Evolutionary conservation across 140 eudicot genomes (phyloP).

Genomic region (Senecio squalidus): DNA sequence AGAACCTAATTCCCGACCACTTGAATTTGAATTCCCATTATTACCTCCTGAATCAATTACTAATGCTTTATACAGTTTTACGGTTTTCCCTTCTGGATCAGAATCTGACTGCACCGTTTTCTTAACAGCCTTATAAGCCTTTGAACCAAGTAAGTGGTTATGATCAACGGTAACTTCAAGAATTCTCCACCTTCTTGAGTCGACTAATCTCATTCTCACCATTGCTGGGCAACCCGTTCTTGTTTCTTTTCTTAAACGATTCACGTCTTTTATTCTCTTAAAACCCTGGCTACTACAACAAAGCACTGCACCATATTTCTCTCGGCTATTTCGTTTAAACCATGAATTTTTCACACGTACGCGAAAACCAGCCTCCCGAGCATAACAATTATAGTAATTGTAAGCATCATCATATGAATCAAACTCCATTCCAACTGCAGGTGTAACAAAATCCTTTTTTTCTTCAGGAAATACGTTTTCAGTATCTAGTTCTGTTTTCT

Average conservation of each 20-base stretch:
- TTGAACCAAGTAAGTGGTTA: slow-evolving; percentile 70
- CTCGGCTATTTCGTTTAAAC: slow-evolving; percentile 80
- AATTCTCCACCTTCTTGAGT: slow-evolving; percentile 85
- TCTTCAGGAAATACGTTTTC: slow-evolving; percentile 37
- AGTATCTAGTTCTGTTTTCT: slow-evolving; percentile 26
- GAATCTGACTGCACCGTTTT: slow-evolving; percentile 39
- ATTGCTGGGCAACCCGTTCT: slow-evolving; percentile 96
- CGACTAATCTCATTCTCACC: slow-evolving; percentile 78
- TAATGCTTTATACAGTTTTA: slow-evolving; percentile 64
- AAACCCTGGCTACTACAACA: slow-evolving; percentile 95
- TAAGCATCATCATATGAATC: slow-evolving; percentile 94
- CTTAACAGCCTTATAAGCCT: slow-evolving; percentile 44
- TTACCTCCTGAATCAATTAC: slow-evolving; percentile 66
- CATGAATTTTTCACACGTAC: slow-evolving; percentile 89
- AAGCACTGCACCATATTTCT: slow-evolving; percentile 85
- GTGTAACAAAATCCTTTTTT: slow-evolving; percentile 67
- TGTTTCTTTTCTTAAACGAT: slow-evolving; percentile 73
- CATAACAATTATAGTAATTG: slow-evolving; percentile 77
- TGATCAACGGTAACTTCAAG: slow-evolving; percentile 78
- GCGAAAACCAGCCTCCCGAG: slow-evolving; percentile 73
- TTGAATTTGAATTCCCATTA: slow-evolving; percentile 29
- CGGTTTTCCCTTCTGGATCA: slow-evolving; percentile 49
- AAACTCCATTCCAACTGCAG: slow-evolving; percentile 87
- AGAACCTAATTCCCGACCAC: slow-evolving; percentile 33
- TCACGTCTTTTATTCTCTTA: slow-evolving; percentile 72